Evolutionary conservation across 257 asterid species (phyloP).

Genomic region (Solanum verrucosum): DNA sequence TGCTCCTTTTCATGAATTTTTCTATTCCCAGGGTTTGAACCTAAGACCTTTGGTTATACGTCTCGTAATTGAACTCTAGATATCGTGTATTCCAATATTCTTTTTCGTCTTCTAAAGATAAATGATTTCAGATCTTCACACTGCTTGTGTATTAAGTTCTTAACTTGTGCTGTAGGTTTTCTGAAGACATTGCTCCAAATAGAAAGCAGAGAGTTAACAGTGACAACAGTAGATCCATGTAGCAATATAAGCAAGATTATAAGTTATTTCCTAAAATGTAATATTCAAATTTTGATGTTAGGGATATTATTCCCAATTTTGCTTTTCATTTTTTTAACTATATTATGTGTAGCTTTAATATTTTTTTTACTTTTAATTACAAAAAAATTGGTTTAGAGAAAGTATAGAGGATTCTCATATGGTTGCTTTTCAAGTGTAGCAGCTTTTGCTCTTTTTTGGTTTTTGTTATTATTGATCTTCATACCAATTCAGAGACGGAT

Average conservation of each 20-base stretch:
- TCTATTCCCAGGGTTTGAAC: background rate
- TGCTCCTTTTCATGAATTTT: background rate
- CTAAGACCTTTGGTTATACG: background rate
- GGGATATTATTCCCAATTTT: background rate
- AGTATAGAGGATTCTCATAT: background rate
- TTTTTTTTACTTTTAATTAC: background rate
- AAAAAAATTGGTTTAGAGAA: background rate
- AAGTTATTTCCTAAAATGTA: background rate
- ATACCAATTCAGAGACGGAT: background rate
- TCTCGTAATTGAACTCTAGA: background rate
- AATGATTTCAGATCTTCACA: background rate
- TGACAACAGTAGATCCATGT: background rate
- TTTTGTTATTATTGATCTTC: background rate
- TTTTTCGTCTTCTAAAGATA: background rate
- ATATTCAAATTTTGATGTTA: background rate
- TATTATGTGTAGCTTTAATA: background rate
- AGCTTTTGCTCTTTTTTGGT: too few relatives aligned
- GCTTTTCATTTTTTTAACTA: background rate
- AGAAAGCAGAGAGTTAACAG: conserved; percentile 24
- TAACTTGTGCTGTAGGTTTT: conserved; percentile 23
- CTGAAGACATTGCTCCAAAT: conserved; percentile 18
- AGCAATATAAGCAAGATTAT: background rate
- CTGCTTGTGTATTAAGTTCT: background rate
- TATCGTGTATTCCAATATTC: background rate
- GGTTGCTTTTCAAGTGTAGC: background rate